phyloP scores from a whole-genome alignment of 1,284 basidiomycete genomes.

The Apiotrichum laibachii region DNA sequence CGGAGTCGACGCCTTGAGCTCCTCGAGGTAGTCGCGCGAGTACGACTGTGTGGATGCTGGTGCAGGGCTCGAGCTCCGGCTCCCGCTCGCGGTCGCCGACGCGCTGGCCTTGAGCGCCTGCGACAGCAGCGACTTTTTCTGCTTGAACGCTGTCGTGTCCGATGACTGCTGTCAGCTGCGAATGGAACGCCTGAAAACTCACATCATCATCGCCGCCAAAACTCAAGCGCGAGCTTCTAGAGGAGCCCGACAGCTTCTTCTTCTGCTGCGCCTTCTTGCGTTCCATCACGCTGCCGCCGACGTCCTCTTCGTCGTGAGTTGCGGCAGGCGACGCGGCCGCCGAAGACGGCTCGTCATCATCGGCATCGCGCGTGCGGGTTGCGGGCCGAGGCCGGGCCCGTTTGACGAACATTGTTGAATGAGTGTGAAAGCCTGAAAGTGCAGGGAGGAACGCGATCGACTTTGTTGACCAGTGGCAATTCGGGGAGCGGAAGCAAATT shows the following conservation, averaged over 20 bases:
- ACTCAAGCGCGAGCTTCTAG: conserved; percentile 58
- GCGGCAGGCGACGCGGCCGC: conserved; percentile 30
- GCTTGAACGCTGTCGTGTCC: conserved; percentile 42
- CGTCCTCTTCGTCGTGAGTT: conserved; percentile 21
- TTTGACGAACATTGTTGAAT: conserved; percentile 45
- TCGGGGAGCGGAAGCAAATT: conserved; percentile 13
- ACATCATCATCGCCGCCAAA: conserved; percentile 71
- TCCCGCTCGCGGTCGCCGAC: conserved; percentile 8
- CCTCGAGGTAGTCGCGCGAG: conserved; percentile 70
- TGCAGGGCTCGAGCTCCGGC: conserved; percentile 39
- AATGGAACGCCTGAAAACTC: not conserved
- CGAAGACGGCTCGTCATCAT: conserved; percentile 26
- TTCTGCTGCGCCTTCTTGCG: conserved; percentile 44
- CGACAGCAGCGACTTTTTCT: conserved; percentile 49
- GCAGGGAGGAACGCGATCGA: not conserved
- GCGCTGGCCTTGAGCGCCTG: conserved; percentile 38
- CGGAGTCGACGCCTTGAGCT: conserved; percentile 78
- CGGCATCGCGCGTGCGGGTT: conserved; percentile 35
- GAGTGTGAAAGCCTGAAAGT: not conserved
- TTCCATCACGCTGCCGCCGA: conserved; percentile 40
- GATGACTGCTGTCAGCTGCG: conserved; percentile 14
- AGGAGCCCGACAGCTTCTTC: conserved; percentile 20
- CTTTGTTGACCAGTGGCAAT: conserved; percentile 5
- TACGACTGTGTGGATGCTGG: conserved; percentile 56
- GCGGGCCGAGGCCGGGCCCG: conserved; percentile 43